A percentile compares a stretch with the other conserved stretches of the same genome.
Evolutionary conservation across 1,139 yeast species (phyloP).

Genomic region (Saccharomyces hybrid): DNA sequence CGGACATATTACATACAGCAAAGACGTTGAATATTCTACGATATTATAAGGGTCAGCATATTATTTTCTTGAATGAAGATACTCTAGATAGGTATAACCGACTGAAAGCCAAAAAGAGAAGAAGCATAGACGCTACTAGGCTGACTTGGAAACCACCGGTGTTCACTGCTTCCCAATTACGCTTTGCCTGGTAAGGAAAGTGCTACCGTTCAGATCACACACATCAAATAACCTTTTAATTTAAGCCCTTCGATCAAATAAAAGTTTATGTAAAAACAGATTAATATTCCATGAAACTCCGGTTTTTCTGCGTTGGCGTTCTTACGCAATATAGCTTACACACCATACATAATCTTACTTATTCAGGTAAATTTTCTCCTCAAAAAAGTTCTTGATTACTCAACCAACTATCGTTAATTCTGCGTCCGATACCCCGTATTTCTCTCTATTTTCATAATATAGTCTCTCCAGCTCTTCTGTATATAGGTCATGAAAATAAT

Average conservation of each 20-base stretch:
- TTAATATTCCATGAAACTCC: not conserved
- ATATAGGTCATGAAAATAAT: constrained; percentile 66
- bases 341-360: not conserved
- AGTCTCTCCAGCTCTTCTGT: constrained; percentile 58
- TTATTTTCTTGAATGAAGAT: constrained; percentile 82
- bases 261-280: not conserved
- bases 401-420: constrained; percentile 34
- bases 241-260: not conserved
- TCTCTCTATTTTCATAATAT: constrained; percentile 61
- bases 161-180: constrained; percentile 88
- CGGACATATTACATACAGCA: constrained; percentile 87
- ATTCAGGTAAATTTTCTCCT: not conserved
- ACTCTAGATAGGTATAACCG: constrained; percentile 70
- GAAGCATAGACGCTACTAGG: constrained; percentile 63
- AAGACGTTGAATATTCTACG: constrained; percentile 84
- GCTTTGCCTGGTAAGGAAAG: constrained; percentile 79
- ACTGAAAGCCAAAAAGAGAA: constrained; percentile 65
- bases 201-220: not conserved
- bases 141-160: constrained; percentile 93
- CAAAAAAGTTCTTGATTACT: constrained; percentile 2
- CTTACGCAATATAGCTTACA: not conserved
- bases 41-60: constrained; percentile 94
- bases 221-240: not conserved
- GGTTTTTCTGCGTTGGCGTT: not conserved
- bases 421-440: constrained; percentile 44